A percentile compares a stretch with the other conserved stretches of the same genome.
Evolutionary conservation across 352 stramenopile species (phyloP).

Genomic region (Pythium plurisporium): DNA sequence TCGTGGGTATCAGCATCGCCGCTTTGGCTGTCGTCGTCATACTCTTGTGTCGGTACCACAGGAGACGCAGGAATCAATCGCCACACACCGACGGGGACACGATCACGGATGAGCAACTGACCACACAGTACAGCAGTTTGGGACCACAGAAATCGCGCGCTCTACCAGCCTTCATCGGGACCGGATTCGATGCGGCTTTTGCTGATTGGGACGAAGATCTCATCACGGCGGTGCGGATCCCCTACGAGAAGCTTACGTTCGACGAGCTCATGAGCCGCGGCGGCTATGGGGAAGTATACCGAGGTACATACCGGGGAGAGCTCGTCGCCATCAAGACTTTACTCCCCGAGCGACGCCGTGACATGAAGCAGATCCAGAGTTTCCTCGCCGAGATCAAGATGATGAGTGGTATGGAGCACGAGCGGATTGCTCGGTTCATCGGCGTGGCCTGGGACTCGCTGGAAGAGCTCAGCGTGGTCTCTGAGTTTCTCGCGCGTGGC

Average conservation of each 20-base stretch:
- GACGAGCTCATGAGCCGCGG: conserved; percentile 39
- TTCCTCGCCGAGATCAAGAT: conserved; percentile 53
- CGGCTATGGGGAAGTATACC: conserved; percentile 47
- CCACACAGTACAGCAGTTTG: conserved; percentile 1
- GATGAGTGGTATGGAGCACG: conserved; percentile 54
- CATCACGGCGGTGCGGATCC: conserved; percentile 31
- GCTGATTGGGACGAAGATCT: conserved; percentile 12
- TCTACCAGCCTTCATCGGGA: neutral
- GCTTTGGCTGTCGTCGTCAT: neutral
- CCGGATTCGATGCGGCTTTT: neutral
- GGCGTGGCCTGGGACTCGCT: conserved; percentile 50
- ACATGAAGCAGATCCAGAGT: conserved; percentile 48
- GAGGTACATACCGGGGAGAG: conserved; percentile 36
- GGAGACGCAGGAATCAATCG: neutral
- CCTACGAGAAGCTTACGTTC: conserved; percentile 38
- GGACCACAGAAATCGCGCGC: neutral
- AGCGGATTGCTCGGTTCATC: conserved; percentile 55
- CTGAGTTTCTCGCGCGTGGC: conserved; percentile 26
- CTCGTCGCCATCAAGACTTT: conserved; percentile 56
- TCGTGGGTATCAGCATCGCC: conserved; percentile 3
- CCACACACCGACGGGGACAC: conserved; percentile 2
- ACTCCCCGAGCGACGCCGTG: conserved; percentile 38
- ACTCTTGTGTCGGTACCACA: conserved; percentile 1
- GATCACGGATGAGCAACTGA: neutral
- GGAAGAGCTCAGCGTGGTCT: conserved; percentile 18